phyloP scores from a whole-genome alignment of 2,329 filamentous ascomycete species.

The Dendrostoma leiphaemia region DNA sequence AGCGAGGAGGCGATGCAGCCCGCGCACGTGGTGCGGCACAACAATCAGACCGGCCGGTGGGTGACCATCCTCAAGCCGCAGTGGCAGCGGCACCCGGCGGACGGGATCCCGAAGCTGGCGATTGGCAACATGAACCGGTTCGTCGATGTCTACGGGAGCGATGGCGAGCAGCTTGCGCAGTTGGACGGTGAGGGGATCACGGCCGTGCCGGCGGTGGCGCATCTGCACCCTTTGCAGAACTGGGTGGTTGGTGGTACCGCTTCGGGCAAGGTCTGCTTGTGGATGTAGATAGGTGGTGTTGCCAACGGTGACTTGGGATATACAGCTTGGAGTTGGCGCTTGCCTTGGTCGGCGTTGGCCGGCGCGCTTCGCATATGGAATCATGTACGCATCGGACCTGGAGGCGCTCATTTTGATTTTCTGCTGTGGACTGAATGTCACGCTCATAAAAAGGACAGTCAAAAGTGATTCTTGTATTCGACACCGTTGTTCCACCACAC shows the following conservation, averaged over 20 bases:
- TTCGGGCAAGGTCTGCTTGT: constrained; percentile 88
- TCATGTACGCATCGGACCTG: too few relatives aligned
- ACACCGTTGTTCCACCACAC: too few relatives aligned
- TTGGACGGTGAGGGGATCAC: constrained; percentile 86
- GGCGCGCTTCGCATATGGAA: too few relatives aligned
- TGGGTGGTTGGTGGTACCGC: constrained; percentile 93
- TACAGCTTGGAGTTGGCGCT: too few relatives aligned
- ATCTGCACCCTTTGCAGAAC: constrained; percentile 82
- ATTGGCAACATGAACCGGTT: constrained; percentile 99
- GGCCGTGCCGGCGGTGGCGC: constrained; percentile 87
- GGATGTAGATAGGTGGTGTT: too few relatives aligned
- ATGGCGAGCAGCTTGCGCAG: constrained; percentile 86
- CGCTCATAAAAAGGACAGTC: too few relatives aligned
- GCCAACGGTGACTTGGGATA: too few relatives aligned
- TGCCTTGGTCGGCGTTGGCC: too few relatives aligned
- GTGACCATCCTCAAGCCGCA: constrained; percentile 80
- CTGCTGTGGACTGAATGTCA: too few relatives aligned
- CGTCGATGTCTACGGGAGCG: constrained; percentile 81
- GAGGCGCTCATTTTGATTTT: too few relatives aligned
- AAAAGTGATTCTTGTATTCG: too few relatives aligned
- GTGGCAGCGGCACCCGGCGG: constrained; percentile 79
- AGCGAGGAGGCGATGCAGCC: constrained; percentile 66
- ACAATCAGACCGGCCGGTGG: constrained; percentile 95
- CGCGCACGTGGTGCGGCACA: constrained; percentile 69
- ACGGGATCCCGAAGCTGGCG: constrained; percentile 81